Conservation (phyloP, 345 rosid species). For the Erodium maritimum region DNA sequence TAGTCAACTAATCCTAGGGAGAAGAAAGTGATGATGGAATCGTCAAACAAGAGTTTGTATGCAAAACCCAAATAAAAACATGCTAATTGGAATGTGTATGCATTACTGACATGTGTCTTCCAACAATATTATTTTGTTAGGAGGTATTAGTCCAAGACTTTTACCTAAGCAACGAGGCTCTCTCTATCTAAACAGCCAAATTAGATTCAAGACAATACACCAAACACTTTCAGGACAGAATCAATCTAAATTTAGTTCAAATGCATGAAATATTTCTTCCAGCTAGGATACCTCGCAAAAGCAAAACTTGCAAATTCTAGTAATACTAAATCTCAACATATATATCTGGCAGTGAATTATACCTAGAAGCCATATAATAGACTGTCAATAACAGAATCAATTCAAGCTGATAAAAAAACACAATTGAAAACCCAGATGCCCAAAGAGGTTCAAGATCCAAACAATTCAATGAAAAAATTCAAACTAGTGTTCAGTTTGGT, state of each 20-base stretch:
- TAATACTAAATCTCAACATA: too few relatives aligned
- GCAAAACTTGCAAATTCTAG: too few relatives aligned
- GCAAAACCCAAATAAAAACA: too few relatives aligned
- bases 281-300: not conserved
- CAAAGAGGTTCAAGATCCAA: not conserved
- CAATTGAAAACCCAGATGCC: not conserved
- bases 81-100: too few relatives aligned
- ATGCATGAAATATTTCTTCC: not conserved
- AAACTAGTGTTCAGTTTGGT: too few relatives aligned
- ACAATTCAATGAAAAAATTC: not conserved
- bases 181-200: not conserved
- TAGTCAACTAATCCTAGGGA: too few relatives aligned
- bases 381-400: not conserved
- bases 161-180: not conserved
- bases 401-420: too few relatives aligned
- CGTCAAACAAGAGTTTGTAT: too few relatives aligned
- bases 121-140: too few relatives aligned
- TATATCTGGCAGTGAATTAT: too few relatives aligned
- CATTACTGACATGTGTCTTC: not conserved
- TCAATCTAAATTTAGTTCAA: not conserved
- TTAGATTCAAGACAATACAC: not conserved
- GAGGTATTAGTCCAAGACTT: not conserved
- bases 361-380: too few relatives aligned
- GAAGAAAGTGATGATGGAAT: too few relatives aligned
- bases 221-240: not conserved